Base-by-base conservation (phyloP, 2,329 filamentous ascomycete species). In the Pseudocercospora cruenta region DNA sequence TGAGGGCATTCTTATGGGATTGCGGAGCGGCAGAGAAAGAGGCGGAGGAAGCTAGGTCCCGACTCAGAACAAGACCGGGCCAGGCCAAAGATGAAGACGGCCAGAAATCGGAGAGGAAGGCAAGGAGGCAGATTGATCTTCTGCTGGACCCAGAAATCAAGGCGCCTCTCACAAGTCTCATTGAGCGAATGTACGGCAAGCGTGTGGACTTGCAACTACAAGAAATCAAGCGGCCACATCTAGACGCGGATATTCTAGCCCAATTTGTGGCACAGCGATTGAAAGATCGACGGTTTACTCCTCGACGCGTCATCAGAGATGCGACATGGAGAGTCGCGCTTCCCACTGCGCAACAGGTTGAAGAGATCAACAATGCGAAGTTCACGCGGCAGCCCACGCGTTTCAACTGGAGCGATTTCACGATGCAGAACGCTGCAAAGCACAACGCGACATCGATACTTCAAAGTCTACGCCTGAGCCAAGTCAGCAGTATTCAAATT, bases 231-330 rank as follows among this genome's bases (percentile, higher is more conserved):
- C 70, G 68, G 9, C 74, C 74, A 24, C 74, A 76, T 24, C 67
- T 75, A 10, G 73, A 77, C 59, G 70, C 73, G 21, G 74, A 76
- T 24, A 74, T 77, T 39, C 68, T 77, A 8, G 67, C 74, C n/a
- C 64, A 69, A n/a, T 67, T 73, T 64, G 70, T 76, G 24, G 67
- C 72, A 1, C 73, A 76, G 60, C 62, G 69, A 21, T 68, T 77
- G 8, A 64, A 64, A 28, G 74, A 77, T 58, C 74, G 74, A 53
- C 60, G 63, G 3, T 70, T 72, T 39, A 70, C 70, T 8, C 72
- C 74, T 0, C 74, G 74, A 49, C 60, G 73, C 65, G 73, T 76
- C 26, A 73, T 77, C 53, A 72, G 74, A 24, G 72, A 76, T 22
- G 74, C 73, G n/a, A 73, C 74, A 21, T 75, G 73, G 74, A 72